phyloP scores from a whole-genome alignment of 495 filamentous ascomycete genomes.

The Penicillium tannophilum region DNA sequence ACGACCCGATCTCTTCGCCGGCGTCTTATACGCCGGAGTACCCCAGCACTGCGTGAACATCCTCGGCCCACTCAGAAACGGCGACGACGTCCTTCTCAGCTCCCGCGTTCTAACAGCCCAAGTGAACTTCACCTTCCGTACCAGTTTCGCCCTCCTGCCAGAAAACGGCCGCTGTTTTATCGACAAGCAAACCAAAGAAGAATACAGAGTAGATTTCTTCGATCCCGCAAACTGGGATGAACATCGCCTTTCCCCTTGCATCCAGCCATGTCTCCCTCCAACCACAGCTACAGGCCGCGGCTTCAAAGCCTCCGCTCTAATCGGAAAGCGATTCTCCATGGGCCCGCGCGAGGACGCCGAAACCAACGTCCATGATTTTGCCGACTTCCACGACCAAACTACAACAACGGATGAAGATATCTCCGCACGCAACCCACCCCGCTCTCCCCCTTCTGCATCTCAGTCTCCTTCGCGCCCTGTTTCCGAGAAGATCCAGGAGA shows the following conservation, averaged over 20 bases:
- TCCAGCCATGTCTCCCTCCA: constrained; percentile 60
- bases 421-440: constrained; percentile 6
- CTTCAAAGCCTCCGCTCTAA: constrained; percentile 48
- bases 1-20: constrained; percentile 82
- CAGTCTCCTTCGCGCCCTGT: background rate
- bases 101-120: constrained; percentile 90
- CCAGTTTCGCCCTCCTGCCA: constrained; percentile 81
- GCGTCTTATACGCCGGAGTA: constrained; percentile 83
- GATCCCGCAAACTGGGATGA: constrained; percentile 76
- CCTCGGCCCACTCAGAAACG: constrained; percentile 85
- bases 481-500: constrained; percentile 13
- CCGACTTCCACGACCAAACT: constrained; percentile 1
- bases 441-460: background rate
- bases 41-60: constrained; percentile 90
- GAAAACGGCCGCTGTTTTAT: constrained; percentile 89
- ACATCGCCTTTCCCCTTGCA: constrained; percentile 76
- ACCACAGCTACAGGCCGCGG: constrained; percentile 22
- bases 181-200: constrained; percentile 74
- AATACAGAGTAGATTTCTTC: constrained; percentile 86
- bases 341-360: constrained; percentile 26
- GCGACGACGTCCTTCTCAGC: constrained; percentile 87
- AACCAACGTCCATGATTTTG: constrained; percentile 11
- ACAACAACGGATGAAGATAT: constrained; percentile 16
- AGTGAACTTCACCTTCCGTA: constrained; percentile 91
- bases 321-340: constrained; percentile 44